Conservation (phyloP, 257 asterid species). For the Salvia hispanica region DNA sequence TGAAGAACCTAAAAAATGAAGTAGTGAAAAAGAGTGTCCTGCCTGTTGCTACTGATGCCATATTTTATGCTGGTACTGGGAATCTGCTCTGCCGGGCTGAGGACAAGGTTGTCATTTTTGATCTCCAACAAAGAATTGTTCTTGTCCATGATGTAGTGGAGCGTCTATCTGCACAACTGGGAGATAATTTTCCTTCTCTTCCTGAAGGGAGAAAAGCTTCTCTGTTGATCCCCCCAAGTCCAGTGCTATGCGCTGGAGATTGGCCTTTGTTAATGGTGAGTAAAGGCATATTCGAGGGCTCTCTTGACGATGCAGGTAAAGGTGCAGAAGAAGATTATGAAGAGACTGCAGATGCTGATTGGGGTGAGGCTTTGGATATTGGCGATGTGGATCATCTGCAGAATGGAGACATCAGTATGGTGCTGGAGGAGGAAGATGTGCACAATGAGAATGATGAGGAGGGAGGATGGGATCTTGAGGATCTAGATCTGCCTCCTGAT, state of each 20-base stretch:
- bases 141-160: slow-evolving; percentile 67
- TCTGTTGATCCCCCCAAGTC: slow-evolving; percentile 75
- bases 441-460: slow-evolving; percentile 65
- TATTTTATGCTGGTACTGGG: slow-evolving; percentile 96
- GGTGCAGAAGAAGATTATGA: slow-evolving; percentile 56
- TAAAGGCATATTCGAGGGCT: slow-evolving; percentile 82
- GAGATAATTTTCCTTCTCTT: slow-evolving; percentile 64
- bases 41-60: slow-evolving; percentile 84
- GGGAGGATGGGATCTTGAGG: slow-evolving; percentile 97
- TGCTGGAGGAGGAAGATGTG: slow-evolving; percentile 51
- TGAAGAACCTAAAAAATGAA: slow-evolving; percentile 83
- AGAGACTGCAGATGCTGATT: slow-evolving; percentile 68
- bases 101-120: slow-evolving; percentile 89
- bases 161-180: slow-evolving; percentile 65
- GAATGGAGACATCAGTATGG: slow-evolving; percentile 51
- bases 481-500: slow-evolving; percentile 87
- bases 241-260: slow-evolving; percentile 73
- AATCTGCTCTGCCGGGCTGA: slow-evolving; percentile 96
- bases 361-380: slow-evolving; percentile 69
- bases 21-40: slow-evolving; percentile 67
- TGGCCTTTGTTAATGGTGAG: slow-evolving; percentile 95
- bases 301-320: slow-evolving; percentile 56
- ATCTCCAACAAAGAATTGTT: slow-evolving; percentile 82
- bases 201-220: slow-evolving; percentile 60
- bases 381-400: slow-evolving; percentile 61